These are phyloP conservation scores for Termitomyces sp. DNA, from an alignment of 768 basidiomycete species.

Conservation along the genomic window DNA sequence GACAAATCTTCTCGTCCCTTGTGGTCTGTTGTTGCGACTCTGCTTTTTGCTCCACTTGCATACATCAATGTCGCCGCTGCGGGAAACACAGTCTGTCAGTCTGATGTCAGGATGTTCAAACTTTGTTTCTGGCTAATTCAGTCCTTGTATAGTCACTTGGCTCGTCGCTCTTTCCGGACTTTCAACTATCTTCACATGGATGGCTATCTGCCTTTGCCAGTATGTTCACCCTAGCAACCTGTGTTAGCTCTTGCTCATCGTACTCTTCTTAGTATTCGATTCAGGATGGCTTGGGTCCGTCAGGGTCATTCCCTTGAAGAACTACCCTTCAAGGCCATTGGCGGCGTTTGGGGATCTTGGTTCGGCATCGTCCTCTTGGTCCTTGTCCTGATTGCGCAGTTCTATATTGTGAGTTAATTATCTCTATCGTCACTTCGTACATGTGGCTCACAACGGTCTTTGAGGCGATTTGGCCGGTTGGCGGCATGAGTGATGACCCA, in stretches of 20 bases:
- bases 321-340: constrained; percentile 37
- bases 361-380: constrained; percentile 34
- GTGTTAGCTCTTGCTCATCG: background rate
- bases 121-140: background rate
- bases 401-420: constrained; percentile 29
- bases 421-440: background rate
- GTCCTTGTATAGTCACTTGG: constrained; percentile 29
- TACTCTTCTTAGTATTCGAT: constrained; percentile 28
- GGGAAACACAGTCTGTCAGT: constrained; percentile 35
- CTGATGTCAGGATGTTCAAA: background rate
- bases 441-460: background rate
- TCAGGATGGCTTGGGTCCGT: constrained; percentile 35
- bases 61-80: constrained; percentile 31
- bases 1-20: constrained; percentile 42
- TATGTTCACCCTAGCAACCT: constrained; percentile 14
- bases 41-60: constrained; percentile 32
- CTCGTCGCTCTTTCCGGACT: constrained; percentile 40
- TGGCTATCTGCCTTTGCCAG: constrained; percentile 42
- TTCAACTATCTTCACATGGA: constrained; percentile 41
- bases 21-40: constrained; percentile 30
- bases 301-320: constrained; percentile 41
- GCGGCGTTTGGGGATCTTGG: constrained; percentile 40
- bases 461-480: constrained; percentile 36
- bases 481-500: constrained; percentile 24
- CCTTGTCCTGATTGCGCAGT: constrained; percentile 38